Percentiles rank a stretch among this genome's conserved stretches.
Evolutionary conservation across 2,329 filamentous ascomycete species (phyloP).

Genomic region (Teratosphaeria destructans): DNA sequence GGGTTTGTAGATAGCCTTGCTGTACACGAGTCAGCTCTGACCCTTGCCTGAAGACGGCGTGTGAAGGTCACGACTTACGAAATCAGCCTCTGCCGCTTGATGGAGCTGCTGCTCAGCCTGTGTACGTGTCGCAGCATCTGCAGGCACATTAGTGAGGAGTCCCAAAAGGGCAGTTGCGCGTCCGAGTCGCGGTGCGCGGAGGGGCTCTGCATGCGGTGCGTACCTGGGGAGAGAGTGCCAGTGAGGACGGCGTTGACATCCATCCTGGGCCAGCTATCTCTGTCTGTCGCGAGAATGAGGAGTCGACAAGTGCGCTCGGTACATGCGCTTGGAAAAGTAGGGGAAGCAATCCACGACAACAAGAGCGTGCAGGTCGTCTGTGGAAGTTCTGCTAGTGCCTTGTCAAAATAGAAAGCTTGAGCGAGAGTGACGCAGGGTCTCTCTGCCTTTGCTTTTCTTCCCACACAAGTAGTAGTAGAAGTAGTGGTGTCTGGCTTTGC

Average conservation of each 20-base stretch:
- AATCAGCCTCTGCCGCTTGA: constrained; percentile 88
- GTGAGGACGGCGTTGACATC: constrained; percentile 97
- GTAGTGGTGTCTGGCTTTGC: background rate
- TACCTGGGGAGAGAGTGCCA: constrained; percentile 92
- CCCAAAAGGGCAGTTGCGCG: background rate
- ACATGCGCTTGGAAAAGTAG: background rate
- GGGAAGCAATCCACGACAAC: background rate
- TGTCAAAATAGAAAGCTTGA: background rate
- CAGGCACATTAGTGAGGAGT: constrained; percentile 10
- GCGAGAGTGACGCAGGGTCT: background rate
- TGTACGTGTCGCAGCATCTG: constrained; percentile 82
- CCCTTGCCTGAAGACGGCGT: constrained; percentile 5
- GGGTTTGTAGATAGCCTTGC: constrained; percentile 85
- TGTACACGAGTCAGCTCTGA: constrained; percentile 30
- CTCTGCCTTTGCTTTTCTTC: background rate
- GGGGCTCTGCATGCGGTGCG: constrained; percentile 25
- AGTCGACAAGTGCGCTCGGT: background rate
- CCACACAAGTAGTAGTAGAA: background rate
- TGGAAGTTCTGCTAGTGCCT: background rate
- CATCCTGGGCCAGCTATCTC: constrained; percentile 49
- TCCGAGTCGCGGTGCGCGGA: background rate
- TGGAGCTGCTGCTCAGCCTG: constrained; percentile 88
- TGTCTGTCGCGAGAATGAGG: background rate
- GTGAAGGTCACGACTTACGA: constrained; percentile 52
- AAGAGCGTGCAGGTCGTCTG: background rate